Evolutionary conservation across 2,329 filamentous ascomycete species (phyloP), one percentile per base, ranked within the genome.

Genomic region (Claviceps citrina): DNA sequence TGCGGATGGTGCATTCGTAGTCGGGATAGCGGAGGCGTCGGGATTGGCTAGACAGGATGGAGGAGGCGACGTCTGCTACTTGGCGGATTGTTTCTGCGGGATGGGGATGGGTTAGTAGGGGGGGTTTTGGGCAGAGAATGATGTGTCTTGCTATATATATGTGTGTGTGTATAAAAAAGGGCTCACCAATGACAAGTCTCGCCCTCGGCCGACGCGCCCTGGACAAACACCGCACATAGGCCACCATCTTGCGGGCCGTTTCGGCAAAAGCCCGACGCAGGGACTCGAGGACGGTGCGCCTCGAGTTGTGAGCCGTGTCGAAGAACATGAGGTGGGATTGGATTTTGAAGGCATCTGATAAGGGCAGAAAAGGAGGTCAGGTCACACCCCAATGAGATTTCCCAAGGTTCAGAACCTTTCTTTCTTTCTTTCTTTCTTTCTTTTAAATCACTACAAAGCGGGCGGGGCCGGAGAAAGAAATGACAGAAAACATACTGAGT

Each of bases 311-410:
- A 3, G 68, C 61, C 4, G 82, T 83, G 56, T 93, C 85, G 50
- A 84, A 79, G 56, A 85, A 82, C 77, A 93, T 87, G 37, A 76
- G 66, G 50, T 91, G 82, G 38, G 86, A 78, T 55, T 93, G 84
- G 39, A 91, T 76, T 56, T 86, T 87, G 65, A 96, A 85, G 3
- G 76, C 63, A 50, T 70, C 70, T 75, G 7, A 16, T 7, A 4
- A 15, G 10, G 5, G n/a, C n/a, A n/a, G n/a, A n/a, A n/a, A 32
- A 15, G 30, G 13, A 15, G 31, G 27, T 26, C n/a, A n/a, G n/a
- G n/a, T n/a, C n/a, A n/a, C n/a, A n/a, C n/a, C n/a, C n/a, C n/a
- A n/a, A n/a, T n/a, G n/a, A n/a, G n/a, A n/a, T n/a, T n/a, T n/a
- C n/a, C n/a, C n/a, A n/a, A n/a, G n/a, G n/a, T n/a, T n/a, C n/a